Percentiles rank a stretch among this genome's conserved stretches.
phyloP scores from a whole-genome alignment of 2,329 filamentous ascomycete species.

The Rhytidhysteron rufulum region DNA sequence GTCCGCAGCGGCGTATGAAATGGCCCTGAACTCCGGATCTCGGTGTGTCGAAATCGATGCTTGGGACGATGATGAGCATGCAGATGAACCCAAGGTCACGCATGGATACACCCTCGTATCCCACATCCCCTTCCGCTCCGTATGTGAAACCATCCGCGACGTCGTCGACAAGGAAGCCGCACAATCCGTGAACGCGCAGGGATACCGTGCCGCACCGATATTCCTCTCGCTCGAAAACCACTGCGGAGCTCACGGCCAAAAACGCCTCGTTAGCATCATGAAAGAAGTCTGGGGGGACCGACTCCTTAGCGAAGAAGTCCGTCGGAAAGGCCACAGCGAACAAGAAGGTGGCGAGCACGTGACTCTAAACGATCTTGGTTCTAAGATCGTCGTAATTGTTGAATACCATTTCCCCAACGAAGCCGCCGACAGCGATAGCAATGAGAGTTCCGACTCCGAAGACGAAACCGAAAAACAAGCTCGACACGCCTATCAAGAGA shows the following conservation, averaged over 20 bases:
- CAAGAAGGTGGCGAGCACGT: conserved; percentile 56
- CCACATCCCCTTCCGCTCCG: conserved; percentile 59
- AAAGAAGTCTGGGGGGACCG: conserved; percentile 59
- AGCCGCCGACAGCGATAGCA: conserved; percentile 35
- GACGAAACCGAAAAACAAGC: conserved; percentile 48
- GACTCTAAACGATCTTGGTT: conserved; percentile 55
- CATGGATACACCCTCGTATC: conserved; percentile 68
- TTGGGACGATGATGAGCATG: conserved; percentile 62
- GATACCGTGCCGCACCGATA: conserved; percentile 52
- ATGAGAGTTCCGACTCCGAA: conserved; percentile 31
- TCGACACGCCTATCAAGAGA: conserved; percentile 50
- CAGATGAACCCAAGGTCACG: conserved; percentile 65
- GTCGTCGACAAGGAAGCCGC: conserved; percentile 57
- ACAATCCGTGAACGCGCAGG: conserved; percentile 37
- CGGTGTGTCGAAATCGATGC: conserved; percentile 72
- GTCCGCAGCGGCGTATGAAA: conserved; percentile 60
- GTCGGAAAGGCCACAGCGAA: conserved; percentile 54
- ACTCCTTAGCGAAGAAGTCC: conserved; percentile 55
- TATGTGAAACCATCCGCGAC: conserved; percentile 63
- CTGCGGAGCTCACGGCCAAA: conserved; percentile 57
- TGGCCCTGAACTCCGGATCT: conserved; percentile 58
- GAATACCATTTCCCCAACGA: conserved; percentile 61
- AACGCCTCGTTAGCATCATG: conserved; percentile 63
- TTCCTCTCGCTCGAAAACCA: conserved; percentile 67
- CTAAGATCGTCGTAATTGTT: conserved; percentile 64